Evolutionary conservation across 148 eudicot genomes (phyloP), one percentile per base, ranked within the genome.

Genomic region (Diospyros kaki): DNA sequence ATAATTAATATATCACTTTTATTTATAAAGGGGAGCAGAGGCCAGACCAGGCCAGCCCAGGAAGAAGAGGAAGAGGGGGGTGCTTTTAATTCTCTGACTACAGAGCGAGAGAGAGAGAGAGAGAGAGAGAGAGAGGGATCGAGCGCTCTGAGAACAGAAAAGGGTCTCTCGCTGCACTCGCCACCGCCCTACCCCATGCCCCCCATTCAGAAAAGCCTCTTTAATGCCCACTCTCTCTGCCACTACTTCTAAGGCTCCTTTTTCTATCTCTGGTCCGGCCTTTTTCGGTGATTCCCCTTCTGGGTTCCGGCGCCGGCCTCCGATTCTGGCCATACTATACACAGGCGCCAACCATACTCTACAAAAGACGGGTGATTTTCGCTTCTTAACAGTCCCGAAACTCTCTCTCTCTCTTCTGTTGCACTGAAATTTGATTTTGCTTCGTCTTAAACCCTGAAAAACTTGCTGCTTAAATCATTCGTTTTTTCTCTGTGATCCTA

Each of bases 371-470:
- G 50, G 41, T 64, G 44, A 4, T 4, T 28, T 2, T 42, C 12
- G 9, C 14, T 9, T 9, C 44, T 63, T 13, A 42, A 15, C 44
- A 43, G 12, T 2, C 68, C 13, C 50, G n/a, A n/a, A n/a, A n/a
- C 64, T 6, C 64, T 60, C 64, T 60, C 64, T 60, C 64, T 60
- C 64, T 60, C 64, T 60, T 68, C 58, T 51, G 56, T 15, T 40
- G 10, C 42, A 18, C 42, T 44, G 14, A 38, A 44, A 39, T 69
- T 10, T 69, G 5, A 42, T 39, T 42, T 28, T 28, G 28, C 28
- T 28, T 28, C 28, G 28, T 28, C 28, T 28, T 28, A 28, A 28
- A 28, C 28, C 28, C 28, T 28, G 28, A 28, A 28, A 28, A 28
- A 28, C 28, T 28, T 28, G 28, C 28, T 28, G 28, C 28, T 28